Base-by-base conservation (phyloP, 345 rosid species). In the Sonneratia alba region DNA sequence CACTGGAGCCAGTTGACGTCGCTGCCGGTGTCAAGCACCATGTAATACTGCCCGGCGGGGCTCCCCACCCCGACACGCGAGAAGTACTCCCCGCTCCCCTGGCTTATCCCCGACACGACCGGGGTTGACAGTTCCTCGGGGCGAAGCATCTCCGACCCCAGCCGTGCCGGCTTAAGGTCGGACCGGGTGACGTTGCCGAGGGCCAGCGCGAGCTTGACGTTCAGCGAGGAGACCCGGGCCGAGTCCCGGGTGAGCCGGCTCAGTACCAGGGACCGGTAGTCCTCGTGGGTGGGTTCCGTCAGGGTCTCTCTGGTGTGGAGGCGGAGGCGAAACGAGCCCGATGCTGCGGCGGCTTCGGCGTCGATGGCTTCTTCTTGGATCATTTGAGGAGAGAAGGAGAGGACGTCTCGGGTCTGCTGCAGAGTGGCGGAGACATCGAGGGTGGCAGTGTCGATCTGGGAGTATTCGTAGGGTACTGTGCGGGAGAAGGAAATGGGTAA, bases 31-130 rank as follows among this genome's bases (percentile, higher is more conserved):
- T 76, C 79, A 18, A 76, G 72, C 9, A 68, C 79, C 79, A 76
- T 72, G 71, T 36, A 86, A 72, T 74, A 86, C 48, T 85, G 86
- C 42, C 79, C 87, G 2, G 92, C 80, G 66, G 98, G 98, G 57
- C 68, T 82, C 21, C 98, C 98, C 61, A 94, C 78, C 3, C 96
- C 96, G 74, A 94, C 59, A 24, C 90, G 83, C 0, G 97, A 79
- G 83, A 94, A 94, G 79, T 94, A 94, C 87, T 94, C 98, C 3
- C 97, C 97, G 82, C 96, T 91, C 14, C 98, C 98, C 69, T 91
- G 93, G 63, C 86, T 76, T 3, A 71, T 62, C 10, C 98, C 98
- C 69, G 98, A 91, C 40, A 84, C 76, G 53, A 94, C 80, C 3
- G 97, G 96, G 10, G 93, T 85, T 3, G 87, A 74, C 38, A 94